Evolutionary conservation across 805 yeast genomes (phyloP).

Genomic region (Starmerella powellii): DNA sequence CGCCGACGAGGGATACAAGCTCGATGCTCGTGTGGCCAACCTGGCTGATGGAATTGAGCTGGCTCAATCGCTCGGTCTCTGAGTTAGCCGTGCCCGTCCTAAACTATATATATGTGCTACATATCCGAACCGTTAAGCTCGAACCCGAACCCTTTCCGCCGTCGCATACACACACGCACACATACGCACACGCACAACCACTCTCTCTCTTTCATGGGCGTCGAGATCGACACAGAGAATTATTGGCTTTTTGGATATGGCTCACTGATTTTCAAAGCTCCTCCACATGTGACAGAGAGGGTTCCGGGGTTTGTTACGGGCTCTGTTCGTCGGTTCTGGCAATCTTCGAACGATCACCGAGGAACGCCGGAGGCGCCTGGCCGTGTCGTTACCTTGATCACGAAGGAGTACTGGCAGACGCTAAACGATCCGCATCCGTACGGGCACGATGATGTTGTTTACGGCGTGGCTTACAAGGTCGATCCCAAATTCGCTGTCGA

Average conservation of each 20-base stretch:
- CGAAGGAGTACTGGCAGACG: constrained; percentile 43
- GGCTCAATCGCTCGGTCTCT: constrained; percentile 30
- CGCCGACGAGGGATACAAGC: constrained; percentile 51
- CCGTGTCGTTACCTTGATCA: constrained; percentile 70
- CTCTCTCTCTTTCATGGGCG: no score
- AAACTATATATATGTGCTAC: neutral
- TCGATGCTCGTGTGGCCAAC: constrained; percentile 82
- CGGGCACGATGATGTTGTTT: constrained; percentile 33
- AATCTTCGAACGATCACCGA: constrained; percentile 75
- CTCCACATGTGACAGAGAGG: constrained; percentile 51
- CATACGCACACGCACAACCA: no score
- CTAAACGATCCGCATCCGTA: constrained; percentile 33
- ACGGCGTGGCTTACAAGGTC: constrained; percentile 79
- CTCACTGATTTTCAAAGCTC: constrained; percentile 79
- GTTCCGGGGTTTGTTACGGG: constrained; percentile 69
- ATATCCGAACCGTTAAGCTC: neutral
- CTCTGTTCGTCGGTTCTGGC: constrained; percentile 79
- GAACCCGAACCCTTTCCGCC: neutral
- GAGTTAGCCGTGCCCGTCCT: no score
- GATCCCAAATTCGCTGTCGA: constrained; percentile 48
- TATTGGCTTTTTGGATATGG: constrained; percentile 85
- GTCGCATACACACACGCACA: neutral
- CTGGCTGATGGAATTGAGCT: constrained; percentile 69
- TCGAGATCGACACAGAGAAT: constrained; percentile 12
- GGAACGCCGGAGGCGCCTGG: constrained; percentile 85